Conservation (phyloP, 1,284 basidiomycete genomes). For the Cryptococcus amylolentus region DNA sequence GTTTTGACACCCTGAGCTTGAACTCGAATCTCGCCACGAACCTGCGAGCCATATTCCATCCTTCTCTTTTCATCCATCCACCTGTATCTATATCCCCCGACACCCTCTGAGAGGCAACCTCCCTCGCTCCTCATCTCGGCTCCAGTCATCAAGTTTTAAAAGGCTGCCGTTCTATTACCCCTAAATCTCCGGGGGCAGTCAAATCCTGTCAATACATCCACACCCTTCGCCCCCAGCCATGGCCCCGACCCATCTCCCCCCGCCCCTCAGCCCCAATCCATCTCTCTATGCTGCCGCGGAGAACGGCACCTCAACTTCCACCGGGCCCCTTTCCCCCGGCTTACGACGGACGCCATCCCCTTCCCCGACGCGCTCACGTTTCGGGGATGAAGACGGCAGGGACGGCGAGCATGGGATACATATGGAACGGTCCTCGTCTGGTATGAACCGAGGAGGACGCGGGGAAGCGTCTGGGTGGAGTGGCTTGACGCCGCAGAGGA, state of each 20-base stretch:
- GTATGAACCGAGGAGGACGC: neutral
- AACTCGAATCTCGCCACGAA: neutral
- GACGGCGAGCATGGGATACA: neutral
- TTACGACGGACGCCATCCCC: neutral
- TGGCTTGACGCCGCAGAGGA: constrained; percentile 13
- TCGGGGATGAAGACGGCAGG: neutral
- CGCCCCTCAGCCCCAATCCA: no score
- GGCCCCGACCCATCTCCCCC: neutral
- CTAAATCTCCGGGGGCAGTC: no score
- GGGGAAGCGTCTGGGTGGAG: neutral
- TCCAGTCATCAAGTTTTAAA: neutral
- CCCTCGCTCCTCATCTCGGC: neutral
- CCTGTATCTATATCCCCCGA: no score
- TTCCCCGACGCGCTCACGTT: neutral
- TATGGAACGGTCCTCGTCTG: neutral
- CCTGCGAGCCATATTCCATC: neutral
- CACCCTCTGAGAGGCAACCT: no score
- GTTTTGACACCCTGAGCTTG: neutral
- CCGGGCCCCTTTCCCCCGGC: neutral
- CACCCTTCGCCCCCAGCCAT: neutral
- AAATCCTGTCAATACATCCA: neutral
- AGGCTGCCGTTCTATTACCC: no score
- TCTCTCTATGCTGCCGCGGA: no score
- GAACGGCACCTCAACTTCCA: neutral
- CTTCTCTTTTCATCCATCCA: neutral